Evolutionary conservation across 352 stramenopile genomes (phyloP), one percentile per base, ranked within the genome.

Genomic region (Globisporangium cylindrosporum): DNA sequence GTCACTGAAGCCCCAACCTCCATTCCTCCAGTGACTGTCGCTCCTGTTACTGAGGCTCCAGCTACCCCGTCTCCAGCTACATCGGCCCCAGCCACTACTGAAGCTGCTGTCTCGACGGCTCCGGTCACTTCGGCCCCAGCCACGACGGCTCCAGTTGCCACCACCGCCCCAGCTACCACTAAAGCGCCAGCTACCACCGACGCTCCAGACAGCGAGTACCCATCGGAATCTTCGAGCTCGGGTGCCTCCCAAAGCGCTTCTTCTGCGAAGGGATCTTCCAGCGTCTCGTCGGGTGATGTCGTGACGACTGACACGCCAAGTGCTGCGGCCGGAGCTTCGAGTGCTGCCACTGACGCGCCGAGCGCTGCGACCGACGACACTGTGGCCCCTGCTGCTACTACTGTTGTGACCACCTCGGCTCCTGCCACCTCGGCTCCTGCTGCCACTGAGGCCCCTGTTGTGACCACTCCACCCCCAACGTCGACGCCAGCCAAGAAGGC

Each of bases 11-110:
- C 27, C 5, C 43, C 43, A 34, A 29, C 27, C 27, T 46, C 55
- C 29, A 60, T 36, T n/a, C 27, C 27, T 36, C 72, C 64, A 8
- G 65, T 67, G n/a, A 72, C 69, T 0, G 49, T 54, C n/a, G 68
- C 72, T 15, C 73, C 73, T 7, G 65, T 70, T 38, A 73, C 69
- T 25, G 67, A 66, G 2, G 51, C 60, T 29, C 68, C 72, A 9
- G 69, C 64, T 1, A 49, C 53, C 25, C 27, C 60, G 27, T 9
- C 46, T 59, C 34, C 54, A 41, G 54, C 62, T 32, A 29, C 32
- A 15, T 15, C 60, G 1, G 69, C 63, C 1, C 34, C 54, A 38
- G 54, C 62, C 29, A 32, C 58, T 41, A 69, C 65, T 4, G 62
- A 25, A n/a, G 36, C 70, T 34, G 58, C 73, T 20, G 55, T 69